phyloP scores from a whole-genome alignment of 352 stramenopile species.

The Phytophthora foliorum region DNA sequence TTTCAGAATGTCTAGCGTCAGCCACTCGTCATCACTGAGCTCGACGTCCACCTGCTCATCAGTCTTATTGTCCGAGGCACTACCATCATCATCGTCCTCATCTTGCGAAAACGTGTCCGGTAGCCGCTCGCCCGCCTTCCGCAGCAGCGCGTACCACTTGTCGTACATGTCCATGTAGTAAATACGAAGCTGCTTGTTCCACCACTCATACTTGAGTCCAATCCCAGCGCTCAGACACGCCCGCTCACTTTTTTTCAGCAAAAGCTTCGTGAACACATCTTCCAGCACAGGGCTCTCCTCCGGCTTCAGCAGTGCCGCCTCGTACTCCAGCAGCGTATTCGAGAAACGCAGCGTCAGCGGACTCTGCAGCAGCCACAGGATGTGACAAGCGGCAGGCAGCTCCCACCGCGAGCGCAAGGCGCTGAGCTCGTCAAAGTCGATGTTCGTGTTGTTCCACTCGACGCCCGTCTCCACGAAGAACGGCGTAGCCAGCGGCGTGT shows the following conservation, averaged over 20 bases:
- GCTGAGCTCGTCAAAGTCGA: constrained; percentile 81
- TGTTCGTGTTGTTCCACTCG: constrained; percentile 76
- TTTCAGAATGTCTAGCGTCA: constrained; percentile 73
- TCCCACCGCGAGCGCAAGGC: constrained; percentile 77
- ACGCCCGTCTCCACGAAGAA: constrained; percentile 79
- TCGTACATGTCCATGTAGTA: constrained; percentile 88
- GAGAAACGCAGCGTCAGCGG: constrained; percentile 83
- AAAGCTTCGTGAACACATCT: constrained; percentile 87
- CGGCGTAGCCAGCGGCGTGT: constrained; percentile 57
- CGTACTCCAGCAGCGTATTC: constrained; percentile 86
- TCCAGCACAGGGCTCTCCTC: constrained; percentile 77
- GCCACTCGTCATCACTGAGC: constrained; percentile 83
- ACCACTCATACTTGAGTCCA: constrained; percentile 90
- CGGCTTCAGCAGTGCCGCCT: constrained; percentile 80
- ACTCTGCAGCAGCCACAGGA: constrained; percentile 86
- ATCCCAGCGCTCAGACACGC: constrained; percentile 78
- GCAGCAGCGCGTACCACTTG: constrained; percentile 82
- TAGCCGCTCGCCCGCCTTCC: constrained; percentile 75
- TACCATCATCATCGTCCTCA: constrained; percentile 60
- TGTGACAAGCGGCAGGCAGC: constrained; percentile 80
- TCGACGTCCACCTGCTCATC: constrained; percentile 73
- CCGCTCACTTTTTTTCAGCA: constrained; percentile 87
- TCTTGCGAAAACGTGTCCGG: constrained; percentile 74
- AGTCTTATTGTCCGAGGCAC: constrained; percentile 29
- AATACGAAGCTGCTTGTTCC: constrained; percentile 87